Base-by-base conservation (phyloP, 2,329 filamentous ascomycete species). In the Fusarium tjaetaba region DNA sequence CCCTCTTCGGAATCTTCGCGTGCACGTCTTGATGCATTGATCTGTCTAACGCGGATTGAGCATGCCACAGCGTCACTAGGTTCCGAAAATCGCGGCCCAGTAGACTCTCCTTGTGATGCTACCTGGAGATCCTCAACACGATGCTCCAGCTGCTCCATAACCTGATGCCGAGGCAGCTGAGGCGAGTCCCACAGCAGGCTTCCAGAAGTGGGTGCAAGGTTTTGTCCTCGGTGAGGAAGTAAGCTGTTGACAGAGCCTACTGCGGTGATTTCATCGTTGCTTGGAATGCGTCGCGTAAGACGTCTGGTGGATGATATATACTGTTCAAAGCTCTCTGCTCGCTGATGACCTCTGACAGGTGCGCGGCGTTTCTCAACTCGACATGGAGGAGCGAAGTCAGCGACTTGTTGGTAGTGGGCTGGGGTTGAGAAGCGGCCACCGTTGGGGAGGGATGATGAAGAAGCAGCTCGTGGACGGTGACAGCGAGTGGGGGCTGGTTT, bases 51-150 rank as follows among this genome's bases (percentile, higher is more conserved):
- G 13, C 20, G 24, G 18, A 7, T 11, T 11, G 49, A 15, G 8
- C 7, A 26, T 16, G 24, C 13, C 3, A 6, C 8, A 6, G 0
- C 7, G 18, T 11, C 3, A 26, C 3, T 10, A 38, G 7, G 9
- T 3, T 5, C 7, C 4, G 10, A 4, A 2, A 14, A 4, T 15
- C 7, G 32, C 3, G 32, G 6, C 7, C 13, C 18, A 5, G 5
- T 14, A 7, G 18, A 4, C 7, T 15, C 10, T 22, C 10, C 18
- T 1, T 2, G 24, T 0, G 24, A 20, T 8, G 13, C 5, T 2
- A 38, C 16, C 14, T 28, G n/a, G 4, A 28, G 24, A 28, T 13
- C 18, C 7, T 28, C 32, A 16, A 53, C 18, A 28, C 24, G 5
- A 4, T 38, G 7, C 14, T 24, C 24, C 18, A 26, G 49, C 24